Evolutionary conservation across 2,329 filamentous ascomycete species (phyloP), one percentile per base, ranked within the genome.

Genomic region (Neofusicoccum ribis): DNA sequence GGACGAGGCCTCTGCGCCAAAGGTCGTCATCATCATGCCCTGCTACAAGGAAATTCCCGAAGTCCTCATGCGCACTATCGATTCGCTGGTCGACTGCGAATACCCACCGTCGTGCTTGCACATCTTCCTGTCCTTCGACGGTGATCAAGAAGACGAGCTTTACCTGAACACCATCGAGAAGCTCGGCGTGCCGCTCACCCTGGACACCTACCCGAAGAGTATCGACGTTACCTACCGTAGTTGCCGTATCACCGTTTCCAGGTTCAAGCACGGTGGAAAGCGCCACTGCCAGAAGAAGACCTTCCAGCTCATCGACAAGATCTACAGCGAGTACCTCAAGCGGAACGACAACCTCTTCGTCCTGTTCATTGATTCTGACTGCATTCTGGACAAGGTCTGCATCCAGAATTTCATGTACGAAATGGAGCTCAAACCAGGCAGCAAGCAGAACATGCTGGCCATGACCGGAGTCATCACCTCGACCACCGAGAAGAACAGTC

Each of bases 381-480:
- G 95, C 78, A 95, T 97, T 68, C 83, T 98, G 58, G 94, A 98
- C 80, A 87, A 88, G 66, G 88, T 93, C 46, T 98, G 94, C 76
- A 86, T 98, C 66, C 94, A 97, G 76, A 98, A 97, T 77, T 98
- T 98, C 79, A 91, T 98, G 81, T 97, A 95, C 78, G 94, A 98
- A 76, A 98, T 98, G 95, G 93, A 98, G 78, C 83, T 98, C 67
- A 97, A 94, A 77, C 94, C 94, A 0, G 93, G 93, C 63, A 96
- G 93, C 79, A 88, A 91, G 74, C 88, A 89, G 74, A 92, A 96
- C 76, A 97, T 97, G 92, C 84, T 98, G 73, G 94, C 94, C 62
- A 97, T 97, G 92, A 98, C 94, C 14, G 94, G 94, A 37, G 91
- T 98, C 73, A 98, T 98, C 73, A 98, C 94, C 1, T 94, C 93